phyloP scores from a whole-genome alignment of 2,329 filamentous ascomycete genomes.

The Cercospora sojina region DNA sequence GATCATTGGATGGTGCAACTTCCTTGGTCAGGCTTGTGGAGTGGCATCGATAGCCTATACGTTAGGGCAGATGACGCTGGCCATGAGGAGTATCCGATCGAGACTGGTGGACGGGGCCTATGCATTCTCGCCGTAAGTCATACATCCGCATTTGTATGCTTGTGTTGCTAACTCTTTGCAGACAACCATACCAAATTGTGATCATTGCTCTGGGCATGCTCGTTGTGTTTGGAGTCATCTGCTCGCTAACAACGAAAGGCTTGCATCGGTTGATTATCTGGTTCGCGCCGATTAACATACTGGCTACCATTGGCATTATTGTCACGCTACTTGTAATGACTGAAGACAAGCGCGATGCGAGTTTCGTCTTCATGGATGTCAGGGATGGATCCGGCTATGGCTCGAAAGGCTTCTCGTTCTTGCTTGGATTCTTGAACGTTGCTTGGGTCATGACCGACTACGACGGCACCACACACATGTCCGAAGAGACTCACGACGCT shows the following conservation, averaged over 20 bases:
- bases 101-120: conserved; percentile 51
- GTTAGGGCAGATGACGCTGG: conserved; percentile 63
- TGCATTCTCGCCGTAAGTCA: conserved; percentile 57
- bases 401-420: conserved; percentile 60
- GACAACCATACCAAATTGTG: conserved; percentile 59
- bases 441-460: conserved; percentile 69
- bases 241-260: conserved; percentile 60
- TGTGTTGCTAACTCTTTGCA: conserved; percentile 34
- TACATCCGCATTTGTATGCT: not conserved
- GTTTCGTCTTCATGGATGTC: conserved; percentile 62
- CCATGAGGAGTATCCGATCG: conserved; percentile 62
- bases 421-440: conserved; percentile 59
- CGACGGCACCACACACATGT: conserved; percentile 67
- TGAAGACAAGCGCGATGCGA: conserved; percentile 54
- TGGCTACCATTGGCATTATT: conserved; percentile 61
- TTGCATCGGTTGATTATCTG: conserved; percentile 61
- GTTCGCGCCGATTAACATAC: conserved; percentile 66
- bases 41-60: conserved; percentile 64
- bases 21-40: conserved; percentile 63
- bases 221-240: conserved; percentile 58
- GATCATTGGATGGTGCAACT: conserved; percentile 64
- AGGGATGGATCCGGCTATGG: conserved; percentile 64
- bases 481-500: conserved; percentile 65
- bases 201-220: conserved; percentile 58
- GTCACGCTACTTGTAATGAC: conserved; percentile 59